A percentile compares a stretch with the other conserved stretches of the same genome.
Evolutionary conservation across 176 grass and related monocot genomes (phyloP).

Genomic region (Microstegium vimineum): DNA sequence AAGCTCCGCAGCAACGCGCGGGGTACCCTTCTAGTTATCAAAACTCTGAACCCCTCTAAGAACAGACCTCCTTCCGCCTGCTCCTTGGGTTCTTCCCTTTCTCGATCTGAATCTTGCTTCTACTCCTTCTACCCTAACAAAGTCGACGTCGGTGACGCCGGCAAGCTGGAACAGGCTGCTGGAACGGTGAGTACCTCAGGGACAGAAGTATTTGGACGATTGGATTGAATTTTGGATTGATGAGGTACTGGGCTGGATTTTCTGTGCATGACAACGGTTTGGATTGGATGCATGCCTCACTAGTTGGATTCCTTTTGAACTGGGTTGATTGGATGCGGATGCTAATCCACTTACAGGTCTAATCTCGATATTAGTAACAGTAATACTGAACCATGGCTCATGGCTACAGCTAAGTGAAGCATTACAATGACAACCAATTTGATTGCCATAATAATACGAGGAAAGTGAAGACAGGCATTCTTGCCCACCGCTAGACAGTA

Average conservation of each 20-base stretch:
- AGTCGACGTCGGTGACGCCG: background rate
- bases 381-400: background rate
- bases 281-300: background rate
- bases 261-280: background rate
- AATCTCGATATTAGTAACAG: background rate
- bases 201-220: background rate
- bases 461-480: background rate
- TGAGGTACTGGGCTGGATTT: background rate
- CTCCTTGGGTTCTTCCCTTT: no score
- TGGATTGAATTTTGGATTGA: background rate
- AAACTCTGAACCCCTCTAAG: no score
- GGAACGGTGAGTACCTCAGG: background rate
- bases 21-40: no score
- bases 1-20: no score
- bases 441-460: background rate
- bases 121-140: no score
- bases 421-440: background rate
- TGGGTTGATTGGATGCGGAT: background rate
- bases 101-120: no score
- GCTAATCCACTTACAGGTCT: background rate
- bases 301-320: background rate
- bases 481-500: background rate
- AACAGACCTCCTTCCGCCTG: no score
- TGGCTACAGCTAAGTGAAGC: conserved; percentile 5
- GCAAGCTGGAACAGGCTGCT: background rate